Evolutionary conservation across 768 basidiomycete genomes (phyloP).

Genomic region (Leccinellum rugosiceps): DNA sequence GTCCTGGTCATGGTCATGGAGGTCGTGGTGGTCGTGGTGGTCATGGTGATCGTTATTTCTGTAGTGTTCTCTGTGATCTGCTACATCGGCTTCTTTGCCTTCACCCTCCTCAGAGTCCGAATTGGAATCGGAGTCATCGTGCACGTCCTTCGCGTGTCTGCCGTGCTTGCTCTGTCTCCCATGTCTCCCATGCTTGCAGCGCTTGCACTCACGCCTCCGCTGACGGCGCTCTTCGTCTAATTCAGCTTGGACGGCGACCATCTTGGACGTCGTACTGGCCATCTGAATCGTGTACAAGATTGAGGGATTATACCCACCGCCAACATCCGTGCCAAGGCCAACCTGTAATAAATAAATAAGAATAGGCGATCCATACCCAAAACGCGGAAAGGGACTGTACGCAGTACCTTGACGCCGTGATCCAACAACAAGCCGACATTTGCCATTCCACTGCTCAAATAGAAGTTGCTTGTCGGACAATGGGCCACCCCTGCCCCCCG

Average conservation of each 20-base stretch:
- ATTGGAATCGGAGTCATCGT: not conserved
- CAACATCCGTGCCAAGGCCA: slow-evolving; percentile 86
- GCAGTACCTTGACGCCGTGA: slow-evolving; percentile 69
- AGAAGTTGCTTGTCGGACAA: slow-evolving; percentile 92
- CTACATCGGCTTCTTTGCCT: not conserved
- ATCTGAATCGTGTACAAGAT: slow-evolving; percentile 74
- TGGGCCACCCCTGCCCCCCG: slow-evolving; percentile 77
- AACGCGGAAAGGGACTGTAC: not conserved
- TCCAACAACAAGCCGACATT: slow-evolving; percentile 75
- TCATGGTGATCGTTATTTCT: not conserved
- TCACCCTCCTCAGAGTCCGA: not conserved
- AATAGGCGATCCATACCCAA: not conserved
- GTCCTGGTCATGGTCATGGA: not conserved
- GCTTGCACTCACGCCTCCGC: not conserved
- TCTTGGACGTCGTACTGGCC: slow-evolving; percentile 76
- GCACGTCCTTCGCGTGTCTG: not conserved
- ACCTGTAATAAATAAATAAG: slow-evolving; percentile 48
- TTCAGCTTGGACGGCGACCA: slow-evolving; percentile 48
- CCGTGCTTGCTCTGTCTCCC: not conserved
- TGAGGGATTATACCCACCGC: slow-evolving; percentile 80
- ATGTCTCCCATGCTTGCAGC: not conserved
- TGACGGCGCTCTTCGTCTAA: slow-evolving; percentile 13
- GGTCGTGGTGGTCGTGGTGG: not conserved
- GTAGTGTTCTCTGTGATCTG: not conserved
- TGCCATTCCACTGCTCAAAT: slow-evolving; percentile 80